A percentile compares a stretch with the other conserved stretches of the same genome.
Evolutionary conservation across 768 basidiomycete genomes (phyloP).

Genomic region (Russula ochroleuca): DNA sequence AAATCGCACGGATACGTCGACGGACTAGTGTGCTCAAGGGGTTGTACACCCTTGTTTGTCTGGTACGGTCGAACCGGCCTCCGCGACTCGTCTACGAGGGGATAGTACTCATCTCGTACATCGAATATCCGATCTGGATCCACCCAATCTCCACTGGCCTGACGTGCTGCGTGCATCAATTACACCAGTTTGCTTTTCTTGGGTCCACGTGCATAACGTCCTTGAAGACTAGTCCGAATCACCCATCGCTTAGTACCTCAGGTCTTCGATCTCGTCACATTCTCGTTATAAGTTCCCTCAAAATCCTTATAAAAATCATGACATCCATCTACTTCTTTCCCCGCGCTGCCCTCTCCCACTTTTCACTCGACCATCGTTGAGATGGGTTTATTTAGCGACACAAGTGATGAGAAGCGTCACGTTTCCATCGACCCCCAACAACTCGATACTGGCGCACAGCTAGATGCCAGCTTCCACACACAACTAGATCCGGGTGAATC

Average conservation of each 20-base stretch:
- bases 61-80: no score
- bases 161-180: no score
- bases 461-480: slow-evolving; percentile 44
- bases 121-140: no score
- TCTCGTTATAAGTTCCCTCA: not conserved
- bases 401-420: slow-evolving; percentile 14
- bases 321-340: accelerated
- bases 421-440: slow-evolving; percentile 44
- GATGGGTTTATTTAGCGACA: slow-evolving; percentile 20
- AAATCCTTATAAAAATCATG: not conserved
- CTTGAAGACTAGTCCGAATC: not conserved
- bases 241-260: not conserved
- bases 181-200: not conserved
- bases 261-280: not conserved
- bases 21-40: no score
- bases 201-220: not conserved
- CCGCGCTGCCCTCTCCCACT: no score
- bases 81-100: no score
- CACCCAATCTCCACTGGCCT: no score
- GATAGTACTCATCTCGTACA: not conserved
- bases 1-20: no score
- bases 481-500: slow-evolving; percentile 50
- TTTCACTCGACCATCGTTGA: not conserved
- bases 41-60: no score
- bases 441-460: slow-evolving; percentile 59